phyloP scores from a whole-genome alignment of 139 green algal species.

The Picochlorum sp. region DNA sequence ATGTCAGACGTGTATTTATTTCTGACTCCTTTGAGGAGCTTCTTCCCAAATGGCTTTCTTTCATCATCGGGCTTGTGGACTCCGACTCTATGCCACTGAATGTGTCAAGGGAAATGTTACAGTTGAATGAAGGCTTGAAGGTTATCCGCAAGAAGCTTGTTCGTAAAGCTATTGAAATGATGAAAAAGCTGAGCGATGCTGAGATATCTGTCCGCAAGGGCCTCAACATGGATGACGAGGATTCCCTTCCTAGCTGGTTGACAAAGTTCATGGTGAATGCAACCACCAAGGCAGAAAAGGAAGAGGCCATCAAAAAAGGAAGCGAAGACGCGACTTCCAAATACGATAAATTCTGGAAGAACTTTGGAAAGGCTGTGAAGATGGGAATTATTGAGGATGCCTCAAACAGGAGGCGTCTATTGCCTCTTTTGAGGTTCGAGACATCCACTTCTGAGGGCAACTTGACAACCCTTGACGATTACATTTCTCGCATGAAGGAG shows the following conservation, averaged over 20 bases:
- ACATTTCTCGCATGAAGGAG: constrained; percentile 85
- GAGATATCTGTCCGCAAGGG: constrained; percentile 9
- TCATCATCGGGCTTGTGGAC: constrained; percentile 88
- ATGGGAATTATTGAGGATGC: constrained; percentile 95
- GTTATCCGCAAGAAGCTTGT: constrained; percentile 99
- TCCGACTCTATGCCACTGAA: constrained; percentile 92
- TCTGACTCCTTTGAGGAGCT: constrained; percentile 85
- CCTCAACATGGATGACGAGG: constrained; percentile 8
- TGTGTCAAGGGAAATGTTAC: constrained; percentile 88
- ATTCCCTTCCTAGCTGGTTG: constrained; percentile 13
- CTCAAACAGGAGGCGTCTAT: constrained; percentile 63
- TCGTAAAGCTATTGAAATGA: constrained; percentile 78
- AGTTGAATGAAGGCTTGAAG: constrained; percentile 82
- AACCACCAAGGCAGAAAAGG: constrained; percentile 18
- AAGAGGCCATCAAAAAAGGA: constrained; percentile 26
- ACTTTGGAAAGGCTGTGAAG: constrained; percentile 87
- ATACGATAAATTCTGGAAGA: constrained; percentile 85
- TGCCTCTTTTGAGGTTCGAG: constrained; percentile 78
- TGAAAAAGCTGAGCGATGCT: constrained; percentile 84
- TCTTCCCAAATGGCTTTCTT: constrained; percentile 79
- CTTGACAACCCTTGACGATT: constrained; percentile 74
- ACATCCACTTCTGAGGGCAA: constrained; percentile 60
- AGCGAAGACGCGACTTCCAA: constrained; percentile 24
- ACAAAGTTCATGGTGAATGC: not conserved
- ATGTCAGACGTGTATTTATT: constrained; percentile 94